Evolutionary conservation across 1,139 yeast genomes (phyloP).

Genomic region (Scheffersomyces segobiensis): DNA sequence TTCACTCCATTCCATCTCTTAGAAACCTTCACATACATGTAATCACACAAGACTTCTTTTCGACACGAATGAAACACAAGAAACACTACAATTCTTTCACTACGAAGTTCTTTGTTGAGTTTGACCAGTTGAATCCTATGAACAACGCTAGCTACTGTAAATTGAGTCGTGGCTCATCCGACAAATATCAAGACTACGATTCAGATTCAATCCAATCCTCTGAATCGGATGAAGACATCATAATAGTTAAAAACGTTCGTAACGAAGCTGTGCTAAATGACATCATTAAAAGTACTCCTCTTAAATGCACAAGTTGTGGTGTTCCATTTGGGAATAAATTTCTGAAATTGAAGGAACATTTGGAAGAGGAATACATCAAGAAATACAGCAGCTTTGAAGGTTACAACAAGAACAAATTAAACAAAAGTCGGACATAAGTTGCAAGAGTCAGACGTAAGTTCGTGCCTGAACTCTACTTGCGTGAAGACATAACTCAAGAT

Average conservation of each 20-base stretch:
- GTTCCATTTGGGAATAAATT: conserved; percentile 48
- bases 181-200: conserved; percentile 15
- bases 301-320: conserved; percentile 53
- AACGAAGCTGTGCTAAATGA: conserved; percentile 19
- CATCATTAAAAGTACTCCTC: conserved; percentile 35
- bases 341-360: conserved; percentile 48
- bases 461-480: too few relatives aligned
- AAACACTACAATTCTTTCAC: conserved; percentile 74
- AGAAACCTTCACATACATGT: conserved; percentile 72
- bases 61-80: conserved; percentile 55
- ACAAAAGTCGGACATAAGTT: not conserved
- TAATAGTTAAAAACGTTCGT: conserved; percentile 7
- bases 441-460: not conserved
- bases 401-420: not conserved
- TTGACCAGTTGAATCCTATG: conserved; percentile 35
- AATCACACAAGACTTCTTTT: conserved; percentile 62
- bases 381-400: not conserved
- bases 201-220: conserved; percentile 19
- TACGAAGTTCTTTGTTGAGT: conserved; percentile 61
- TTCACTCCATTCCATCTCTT: conserved; percentile 73
- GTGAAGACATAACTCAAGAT: too few relatives aligned
- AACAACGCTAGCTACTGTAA: conserved; percentile 7
- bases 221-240: conserved; percentile 9
- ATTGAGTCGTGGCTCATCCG: conserved; percentile 1
- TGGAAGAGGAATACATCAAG: conserved; percentile 15